A percentile compares a stretch with the other conserved stretches of the same genome.
Evolutionary conservation across 768 basidiomycete genomes (phyloP).

Genomic region (Suillus lakei): DNA sequence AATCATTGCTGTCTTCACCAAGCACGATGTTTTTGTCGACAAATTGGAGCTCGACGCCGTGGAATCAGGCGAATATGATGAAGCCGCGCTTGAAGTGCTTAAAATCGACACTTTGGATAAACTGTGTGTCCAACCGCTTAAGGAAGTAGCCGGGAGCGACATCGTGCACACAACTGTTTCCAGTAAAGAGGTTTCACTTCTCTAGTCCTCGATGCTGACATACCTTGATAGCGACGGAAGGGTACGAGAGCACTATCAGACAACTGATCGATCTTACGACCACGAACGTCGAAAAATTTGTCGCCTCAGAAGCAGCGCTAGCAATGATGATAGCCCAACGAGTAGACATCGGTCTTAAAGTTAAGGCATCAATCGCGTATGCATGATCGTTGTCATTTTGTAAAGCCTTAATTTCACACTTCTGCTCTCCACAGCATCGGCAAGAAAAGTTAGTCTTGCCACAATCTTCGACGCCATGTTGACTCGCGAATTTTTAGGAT

Average conservation of each 20-base stretch:
- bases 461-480: not conserved
- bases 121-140: constrained; percentile 10
- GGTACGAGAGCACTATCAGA: constrained; percentile 8
- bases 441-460: constrained; percentile 13
- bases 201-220: not conserved
- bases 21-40: constrained; percentile 4
- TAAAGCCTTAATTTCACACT: not conserved
- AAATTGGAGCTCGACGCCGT: constrained; percentile 6
- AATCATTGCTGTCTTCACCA: constrained; percentile 14
- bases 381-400: not conserved
- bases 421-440: not conserved
- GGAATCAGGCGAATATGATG: not conserved
- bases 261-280: constrained; percentile 10
- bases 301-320: constrained; percentile 12
- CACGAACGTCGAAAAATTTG: constrained; percentile 11
- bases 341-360: constrained; percentile 9
- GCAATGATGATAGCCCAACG: constrained; percentile 13
- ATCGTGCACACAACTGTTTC: constrained; percentile 11
- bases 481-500: constrained; percentile 12
- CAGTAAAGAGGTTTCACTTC: not conserved
- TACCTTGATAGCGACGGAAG: constrained; percentile 2
- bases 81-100: constrained; percentile 1
- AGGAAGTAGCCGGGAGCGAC: constrained; percentile 2
- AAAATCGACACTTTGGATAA: constrained; percentile 2
- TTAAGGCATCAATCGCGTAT: constrained; percentile 10